Conservation (phyloP, 2,329 filamentous ascomycete genomes). For the Ascocoryne sarcoides region DNA sequence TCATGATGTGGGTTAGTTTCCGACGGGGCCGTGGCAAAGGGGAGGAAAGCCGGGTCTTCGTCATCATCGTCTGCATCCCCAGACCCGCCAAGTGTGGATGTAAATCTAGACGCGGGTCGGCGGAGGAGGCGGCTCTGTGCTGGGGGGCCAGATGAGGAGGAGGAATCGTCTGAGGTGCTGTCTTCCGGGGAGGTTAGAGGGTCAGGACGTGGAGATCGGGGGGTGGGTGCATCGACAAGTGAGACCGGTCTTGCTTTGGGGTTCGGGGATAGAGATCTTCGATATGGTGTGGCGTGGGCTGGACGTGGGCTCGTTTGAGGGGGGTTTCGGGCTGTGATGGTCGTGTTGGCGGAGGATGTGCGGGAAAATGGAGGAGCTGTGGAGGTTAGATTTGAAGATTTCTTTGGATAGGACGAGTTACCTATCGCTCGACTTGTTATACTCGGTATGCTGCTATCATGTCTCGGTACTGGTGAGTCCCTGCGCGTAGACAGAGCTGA, state of each 20-base stretch:
- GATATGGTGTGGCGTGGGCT: conserved; percentile 17
- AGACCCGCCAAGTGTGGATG: conserved; percentile 19
- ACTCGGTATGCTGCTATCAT: conserved; percentile 14
- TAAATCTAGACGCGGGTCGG: conserved; percentile 22
- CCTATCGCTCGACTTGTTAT: conserved; percentile 17
- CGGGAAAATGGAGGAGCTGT: conserved; percentile 26
- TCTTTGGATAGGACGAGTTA: conserved; percentile 6
- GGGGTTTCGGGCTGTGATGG: conserved; percentile 21
- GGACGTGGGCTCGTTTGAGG: conserved; percentile 22
- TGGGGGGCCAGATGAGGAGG: conserved; percentile 21
- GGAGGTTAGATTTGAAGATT: conserved; percentile 7
- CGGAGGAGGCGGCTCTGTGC: conserved; percentile 25
- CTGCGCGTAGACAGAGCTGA: conserved; percentile 24
- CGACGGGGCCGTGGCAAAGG: conserved; percentile 12
- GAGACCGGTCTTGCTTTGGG: conserved; percentile 15
- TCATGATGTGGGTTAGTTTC: conserved; percentile 18
- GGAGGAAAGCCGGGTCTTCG: conserved; percentile 27
- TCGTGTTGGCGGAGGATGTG: conserved; percentile 26
- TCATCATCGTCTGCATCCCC: conserved; percentile 26
- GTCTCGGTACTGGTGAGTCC: conserved; percentile 21
- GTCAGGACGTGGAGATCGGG: conserved; percentile 12
- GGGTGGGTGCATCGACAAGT: conserved; percentile 7
- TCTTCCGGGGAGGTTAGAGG: conserved; percentile 15
- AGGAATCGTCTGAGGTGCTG: conserved; percentile 15
- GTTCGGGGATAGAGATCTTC: conserved; percentile 22